Percentiles rank a stretch among this genome's conserved stretches.
Evolutionary conservation across 1,284 basidiomycete species (phyloP).

Genomic region (Irpex lacteus): DNA sequence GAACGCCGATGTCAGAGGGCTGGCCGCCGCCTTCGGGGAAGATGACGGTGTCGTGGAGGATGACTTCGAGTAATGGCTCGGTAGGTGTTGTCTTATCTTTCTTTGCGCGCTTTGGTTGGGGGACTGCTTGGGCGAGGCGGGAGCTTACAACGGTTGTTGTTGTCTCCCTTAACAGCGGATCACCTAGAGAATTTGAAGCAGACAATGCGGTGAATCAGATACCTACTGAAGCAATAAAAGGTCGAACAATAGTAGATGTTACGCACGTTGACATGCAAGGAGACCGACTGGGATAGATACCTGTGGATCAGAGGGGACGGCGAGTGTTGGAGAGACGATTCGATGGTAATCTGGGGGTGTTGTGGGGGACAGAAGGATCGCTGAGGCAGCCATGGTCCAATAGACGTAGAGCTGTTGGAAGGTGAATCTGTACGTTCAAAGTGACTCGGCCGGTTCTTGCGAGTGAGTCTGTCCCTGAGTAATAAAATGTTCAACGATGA

Average conservation of each 20-base stretch:
- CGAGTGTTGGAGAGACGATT: slow-evolving; percentile 54
- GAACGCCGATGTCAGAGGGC: slow-evolving; percentile 72
- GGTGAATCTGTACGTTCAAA: not conserved
- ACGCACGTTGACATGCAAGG: slow-evolving; percentile 68
- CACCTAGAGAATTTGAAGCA: too few species aligned
- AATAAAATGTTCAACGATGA: not conserved
- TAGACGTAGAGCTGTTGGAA: not conserved
- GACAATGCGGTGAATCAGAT: too few species aligned
- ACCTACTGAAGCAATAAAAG: too few species aligned
- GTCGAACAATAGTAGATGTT: too few species aligned
- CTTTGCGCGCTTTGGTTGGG: slow-evolving; percentile 45
- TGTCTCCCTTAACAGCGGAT: slow-evolving; percentile 59
- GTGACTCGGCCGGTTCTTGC: not conserved
- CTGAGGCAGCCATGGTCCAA: slow-evolving; percentile 26
- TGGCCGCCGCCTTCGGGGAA: slow-evolving; percentile 92
- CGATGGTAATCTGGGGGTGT: slow-evolving; percentile 63
- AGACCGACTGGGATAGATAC: slow-evolving; percentile 66
- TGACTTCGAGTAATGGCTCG: slow-evolving; percentile 56
- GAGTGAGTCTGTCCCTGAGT: not conserved
- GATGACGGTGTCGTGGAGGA: slow-evolving; percentile 80
- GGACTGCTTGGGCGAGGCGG: slow-evolving; percentile 39
- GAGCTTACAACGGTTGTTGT: slow-evolving; percentile 52
- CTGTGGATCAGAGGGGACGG: slow-evolving; percentile 46
- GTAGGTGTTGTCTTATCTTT: slow-evolving; percentile 49
- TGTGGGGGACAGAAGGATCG: slow-evolving; percentile 31